These are phyloP conservation scores for Calonectria fujianensis DNA, from an alignment of 2,329 filamentous ascomycete genomes.

Conservation along the genomic window DNA sequence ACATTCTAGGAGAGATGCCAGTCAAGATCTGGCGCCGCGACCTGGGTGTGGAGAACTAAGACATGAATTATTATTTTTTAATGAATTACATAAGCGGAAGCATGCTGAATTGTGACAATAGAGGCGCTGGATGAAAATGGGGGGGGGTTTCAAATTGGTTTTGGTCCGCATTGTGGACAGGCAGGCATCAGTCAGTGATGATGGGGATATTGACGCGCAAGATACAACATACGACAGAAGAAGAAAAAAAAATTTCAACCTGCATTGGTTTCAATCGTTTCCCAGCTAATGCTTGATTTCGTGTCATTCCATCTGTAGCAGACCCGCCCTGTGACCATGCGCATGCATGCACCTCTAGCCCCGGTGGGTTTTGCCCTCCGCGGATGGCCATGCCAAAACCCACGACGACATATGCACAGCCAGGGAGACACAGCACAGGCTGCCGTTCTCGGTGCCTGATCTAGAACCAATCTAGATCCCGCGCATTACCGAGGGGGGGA, in stretches of 20 bases:
- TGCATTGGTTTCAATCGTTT: not conserved
- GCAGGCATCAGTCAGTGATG: not conserved
- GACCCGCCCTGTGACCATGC: slow-evolving; percentile 2
- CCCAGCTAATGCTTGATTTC: slow-evolving; percentile 12
- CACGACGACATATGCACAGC: not conserved
- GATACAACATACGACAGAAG: not conserved
- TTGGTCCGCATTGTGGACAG: not conserved
- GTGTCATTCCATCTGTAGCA: not conserved
- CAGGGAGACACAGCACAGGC: not conserved
- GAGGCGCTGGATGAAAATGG: slow-evolving; percentile 24
- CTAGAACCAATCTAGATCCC: slow-evolving; percentile 23
- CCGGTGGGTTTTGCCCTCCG: slow-evolving; percentile 18
- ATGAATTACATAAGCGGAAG: slow-evolving; percentile 26
- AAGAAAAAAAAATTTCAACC: not conserved
- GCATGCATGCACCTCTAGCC: slow-evolving; percentile 14
- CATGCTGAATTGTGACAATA: slow-evolving; percentile 14
- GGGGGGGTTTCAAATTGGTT: not conserved
- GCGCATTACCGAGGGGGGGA: not conserved
- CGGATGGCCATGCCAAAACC: not conserved
- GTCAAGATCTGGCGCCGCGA: slow-evolving; percentile 46
- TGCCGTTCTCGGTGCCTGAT: slow-evolving; percentile 19
- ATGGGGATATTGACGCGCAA: slow-evolving; percentile 5
- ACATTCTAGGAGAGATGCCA: slow-evolving; percentile 45
- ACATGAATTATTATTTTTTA: not conserved
- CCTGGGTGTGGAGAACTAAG: slow-evolving; percentile 33